Evolutionary conservation across 2,329 filamentous ascomycete genomes (phyloP), one percentile per base, ranked within the genome.

Genomic region (Cladophialophora bantiana): DNA sequence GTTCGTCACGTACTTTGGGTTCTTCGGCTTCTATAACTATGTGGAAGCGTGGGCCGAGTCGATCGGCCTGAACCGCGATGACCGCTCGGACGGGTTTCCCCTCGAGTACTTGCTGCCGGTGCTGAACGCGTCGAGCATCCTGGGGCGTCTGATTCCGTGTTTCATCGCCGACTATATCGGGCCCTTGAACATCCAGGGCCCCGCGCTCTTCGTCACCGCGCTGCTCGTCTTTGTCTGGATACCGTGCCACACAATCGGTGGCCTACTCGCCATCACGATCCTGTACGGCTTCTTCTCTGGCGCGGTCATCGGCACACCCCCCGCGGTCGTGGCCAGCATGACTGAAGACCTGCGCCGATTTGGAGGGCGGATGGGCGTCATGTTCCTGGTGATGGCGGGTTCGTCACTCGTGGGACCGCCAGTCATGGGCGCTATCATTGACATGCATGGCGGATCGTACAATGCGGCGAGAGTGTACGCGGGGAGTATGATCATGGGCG

Each of bases 281-380:
- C 77, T 91, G 7, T 92, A 89, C 71, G 90, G 90, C n/a, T 90
- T 92, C 75, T 84, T 84, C 20, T 89, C 86, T 0, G 90, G 90
- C 10, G 85, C 86, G 7, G 40, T 59, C 31, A 50, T 59, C 20
- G 38, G 40, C 57, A 59, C 92, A 13, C 81, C 81, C 0, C 88
- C 90, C 0, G 84, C 89, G 0, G 79, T 90, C 7, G 80, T 93
- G 31, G 89, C 88, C 13, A 45, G 40, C 13, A n/a, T 59, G 38
- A 48, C 57, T 7, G 38, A 45, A 20, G 40, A 57, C 31, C 31
- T 57, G 38, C 35, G 42, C 10, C 32, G 20, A 7, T 36, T 64
- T 32, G 61, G 61, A n/a, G 35, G 26, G 13, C 31, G 61, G 7
- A 50, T 50, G 38, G 61, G 61, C 40, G 40, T 59, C 38, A 20